Conservation (phyloP, 164 flowering plant species). For the Aristolochia contorta region DNA sequence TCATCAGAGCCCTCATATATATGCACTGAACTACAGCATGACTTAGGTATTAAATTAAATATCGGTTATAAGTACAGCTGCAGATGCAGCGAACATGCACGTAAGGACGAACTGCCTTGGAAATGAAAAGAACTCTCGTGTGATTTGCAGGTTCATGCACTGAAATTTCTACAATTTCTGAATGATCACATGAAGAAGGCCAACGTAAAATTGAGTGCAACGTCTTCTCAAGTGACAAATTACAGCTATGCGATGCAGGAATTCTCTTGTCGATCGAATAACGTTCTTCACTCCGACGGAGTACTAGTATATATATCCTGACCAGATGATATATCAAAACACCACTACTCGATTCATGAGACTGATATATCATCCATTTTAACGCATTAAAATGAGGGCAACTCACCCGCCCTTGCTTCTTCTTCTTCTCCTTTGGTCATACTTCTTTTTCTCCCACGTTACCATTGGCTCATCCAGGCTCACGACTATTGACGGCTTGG, state of each 20-base stretch:
- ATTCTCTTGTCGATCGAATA: no score
- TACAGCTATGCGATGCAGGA: background rate
- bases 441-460: background rate
- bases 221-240: background rate
- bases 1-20: no score
- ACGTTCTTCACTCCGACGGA: no score
- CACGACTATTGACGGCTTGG: background rate
- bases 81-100: background rate
- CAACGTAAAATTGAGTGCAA: background rate
- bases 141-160: conserved; percentile 1
- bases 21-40: no score
- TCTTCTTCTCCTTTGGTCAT: background rate
- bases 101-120: background rate
- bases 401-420: no score
- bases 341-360: no score
- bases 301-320: no score
- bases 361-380: no score
- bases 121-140: background rate
- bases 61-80: no score
- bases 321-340: no score
- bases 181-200: background rate
- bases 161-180: background rate
- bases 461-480: background rate
- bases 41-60: no score
- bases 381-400: no score